Base-by-base conservation (phyloP, 163 green algal species). In the Coccomyxa subellipsoidea region DNA sequence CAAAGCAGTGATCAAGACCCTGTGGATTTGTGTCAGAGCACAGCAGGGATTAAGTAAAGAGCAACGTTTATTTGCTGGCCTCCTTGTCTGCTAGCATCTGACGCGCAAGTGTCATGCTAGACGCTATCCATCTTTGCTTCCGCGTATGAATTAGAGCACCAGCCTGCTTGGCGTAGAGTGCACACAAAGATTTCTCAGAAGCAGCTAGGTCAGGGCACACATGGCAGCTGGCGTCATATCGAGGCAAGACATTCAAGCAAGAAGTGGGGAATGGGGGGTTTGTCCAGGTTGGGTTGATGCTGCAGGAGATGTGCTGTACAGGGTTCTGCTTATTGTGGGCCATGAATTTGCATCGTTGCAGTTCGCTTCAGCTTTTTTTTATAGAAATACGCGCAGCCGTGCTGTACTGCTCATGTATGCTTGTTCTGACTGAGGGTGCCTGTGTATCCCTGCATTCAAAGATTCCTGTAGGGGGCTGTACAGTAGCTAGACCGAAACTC, bases 371-470 rank as follows among this genome's bases (percentile, higher is more conserved):
- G 47, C 23, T 27, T 59, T 12, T 59, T 18, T 40, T 25, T 34
- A 70, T 59, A 71, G 31, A 54, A 38, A 35, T 23, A 38, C 29
- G 38, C 27, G 76, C 76, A 71, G 76, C 47, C 47, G 47, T 59
- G 47, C 47, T 59, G 47, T 59, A 59, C 47, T 59, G 47, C 23
- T 18, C 69, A 80, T 71, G 76, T 80, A 54, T 71, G 59, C 66
- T 53, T 7, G 32, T 71, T 7, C 38, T 80, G 59, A 38, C 27
- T 54, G 72, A 69, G 27, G 18, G 39, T 69, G 76, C 76, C 38
- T 66, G 25, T 71, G 38, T 23, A 70, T 37, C 25, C 32, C 35
- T 54, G 47, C 38, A 76, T 76, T 36, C 32, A 39, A 36, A 18
- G 69, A 31, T 71, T 21, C 54, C 25, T 71, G 21, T n/a, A 59